phyloP scores from a whole-genome alignment of 306 rosid genomes.

The Luffa acutangula region DNA sequence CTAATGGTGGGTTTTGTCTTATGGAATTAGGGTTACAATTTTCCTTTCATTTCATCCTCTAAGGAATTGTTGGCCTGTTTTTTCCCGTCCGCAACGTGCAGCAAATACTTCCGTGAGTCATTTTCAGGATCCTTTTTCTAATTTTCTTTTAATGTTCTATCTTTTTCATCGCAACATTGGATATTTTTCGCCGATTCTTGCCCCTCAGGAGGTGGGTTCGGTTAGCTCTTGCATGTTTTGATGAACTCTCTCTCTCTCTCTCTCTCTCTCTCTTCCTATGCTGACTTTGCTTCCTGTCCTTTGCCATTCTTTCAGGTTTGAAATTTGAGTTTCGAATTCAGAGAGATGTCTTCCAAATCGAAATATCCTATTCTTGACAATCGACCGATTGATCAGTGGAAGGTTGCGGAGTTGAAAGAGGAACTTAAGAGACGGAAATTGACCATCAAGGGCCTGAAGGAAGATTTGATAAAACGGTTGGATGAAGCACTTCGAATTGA shows the following conservation, averaged over 20 bases:
- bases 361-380: conserved; percentile 53
- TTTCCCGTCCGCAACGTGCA: background rate
- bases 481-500: conserved; percentile 59
- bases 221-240: background rate
- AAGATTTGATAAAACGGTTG: conserved; percentile 73
- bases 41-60: conserved; percentile 6
- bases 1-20: conserved; percentile 38
- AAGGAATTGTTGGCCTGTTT: background rate
- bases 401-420: conserved; percentile 79
- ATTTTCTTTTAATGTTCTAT: background rate
- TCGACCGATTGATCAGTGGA: conserved; percentile 85
- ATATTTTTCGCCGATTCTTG: background rate
- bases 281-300: background rate
- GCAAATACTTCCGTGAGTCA: conserved; percentile 38
- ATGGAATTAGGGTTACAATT: conserved; percentile 70
- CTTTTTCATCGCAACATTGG: background rate
- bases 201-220: background rate
- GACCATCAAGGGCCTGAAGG: conserved; percentile 70
- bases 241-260: background rate
- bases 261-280: background rate
- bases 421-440: conserved; percentile 78
- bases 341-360: conserved; percentile 48
- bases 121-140: background rate
- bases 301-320: conserved; percentile 18
- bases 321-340: conserved; percentile 27